Evolutionary conservation across 2,329 filamentous ascomycete genomes (phyloP), one percentile per base, ranked within the genome.

Genomic region (Conoideocrella luteorostrata): DNA sequence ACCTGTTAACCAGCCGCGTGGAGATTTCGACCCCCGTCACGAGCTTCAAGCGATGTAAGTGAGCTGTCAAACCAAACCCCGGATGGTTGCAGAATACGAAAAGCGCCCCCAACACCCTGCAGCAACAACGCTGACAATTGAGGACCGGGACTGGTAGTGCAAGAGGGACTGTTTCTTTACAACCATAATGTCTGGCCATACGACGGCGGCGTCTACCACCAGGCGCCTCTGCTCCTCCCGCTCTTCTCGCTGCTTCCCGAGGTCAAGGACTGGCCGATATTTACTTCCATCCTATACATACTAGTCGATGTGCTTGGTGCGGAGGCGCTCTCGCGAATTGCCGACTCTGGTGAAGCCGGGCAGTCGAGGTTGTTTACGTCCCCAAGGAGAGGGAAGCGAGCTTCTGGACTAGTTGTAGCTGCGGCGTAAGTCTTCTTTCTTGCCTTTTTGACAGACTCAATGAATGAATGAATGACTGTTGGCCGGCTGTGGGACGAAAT

Each of bases 1-100:
- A 89, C 62, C 75, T 95, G 50, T 75, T 98, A 50, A 93, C 88
- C 17, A 86, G 85, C 51, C 85, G 93, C 60, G 93, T 96, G 56
- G 93, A 98, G 72, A 85, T 98, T 58, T 96, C 93, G 35, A 98
- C 93, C 18, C 91, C 93, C 30, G 86, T 97, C 37, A 96, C 88
- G 56, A 95, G 91, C 77, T 98, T 96, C 78, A 97, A 97, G 72
- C 80, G 93, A 79, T 73, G 90, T 95, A 75, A 65, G 84, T 66
- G 33, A 5, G 21, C 40, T 39, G 39, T 33, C 22, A 24, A 20
- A 39, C 24, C 18, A 36, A 37, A 17, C 5, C 32, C 26, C 35
- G 21, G 13, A 4, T 13, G 10, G 17, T 15, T 11, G n/a, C 29
- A 12, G 9, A 23, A 18, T 21, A 7, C 20, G 15, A 26, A 20